Evolutionary conservation across 2,329 filamentous ascomycete species (phyloP).

Genomic region (Rhinocladiella similis): DNA sequence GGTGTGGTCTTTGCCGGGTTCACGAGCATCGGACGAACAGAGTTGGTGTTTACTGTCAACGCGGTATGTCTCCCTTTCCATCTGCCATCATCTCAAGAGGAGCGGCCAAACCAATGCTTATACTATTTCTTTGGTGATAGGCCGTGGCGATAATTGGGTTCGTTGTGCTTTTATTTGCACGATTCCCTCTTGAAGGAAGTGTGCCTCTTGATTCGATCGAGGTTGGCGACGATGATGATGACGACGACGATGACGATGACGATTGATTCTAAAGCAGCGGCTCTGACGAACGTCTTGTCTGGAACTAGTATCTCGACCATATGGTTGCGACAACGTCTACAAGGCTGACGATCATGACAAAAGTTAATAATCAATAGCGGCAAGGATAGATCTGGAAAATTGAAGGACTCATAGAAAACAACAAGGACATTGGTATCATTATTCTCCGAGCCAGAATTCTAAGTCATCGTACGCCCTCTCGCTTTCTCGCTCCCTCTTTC

Average conservation of each 20-base stretch:
- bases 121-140: constrained; percentile 1
- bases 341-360: no score
- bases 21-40: constrained; percentile 58
- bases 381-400: no score
- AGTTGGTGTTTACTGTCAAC: constrained; percentile 68
- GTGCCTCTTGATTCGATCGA: background rate
- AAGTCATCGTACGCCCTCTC: no score
- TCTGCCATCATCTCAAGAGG: background rate
- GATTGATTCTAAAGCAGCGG: background rate
- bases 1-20: constrained; percentile 66
- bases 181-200: constrained; percentile 27
- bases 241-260: background rate
- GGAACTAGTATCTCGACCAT: no score
- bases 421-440: no score
- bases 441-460: no score
- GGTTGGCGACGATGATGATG: background rate
- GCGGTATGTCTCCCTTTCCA: constrained; percentile 37
- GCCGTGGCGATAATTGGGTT: constrained; percentile 28
- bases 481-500: no score
- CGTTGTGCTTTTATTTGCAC: constrained; percentile 25
- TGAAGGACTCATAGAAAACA: no score
- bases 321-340: no score
- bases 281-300: no score
- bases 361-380: no score
- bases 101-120: background rate